These are phyloP conservation scores for Globisporangium camurandrum DNA, from an alignment of 352 stramenopile species.

Conservation along the genomic window DNA sequence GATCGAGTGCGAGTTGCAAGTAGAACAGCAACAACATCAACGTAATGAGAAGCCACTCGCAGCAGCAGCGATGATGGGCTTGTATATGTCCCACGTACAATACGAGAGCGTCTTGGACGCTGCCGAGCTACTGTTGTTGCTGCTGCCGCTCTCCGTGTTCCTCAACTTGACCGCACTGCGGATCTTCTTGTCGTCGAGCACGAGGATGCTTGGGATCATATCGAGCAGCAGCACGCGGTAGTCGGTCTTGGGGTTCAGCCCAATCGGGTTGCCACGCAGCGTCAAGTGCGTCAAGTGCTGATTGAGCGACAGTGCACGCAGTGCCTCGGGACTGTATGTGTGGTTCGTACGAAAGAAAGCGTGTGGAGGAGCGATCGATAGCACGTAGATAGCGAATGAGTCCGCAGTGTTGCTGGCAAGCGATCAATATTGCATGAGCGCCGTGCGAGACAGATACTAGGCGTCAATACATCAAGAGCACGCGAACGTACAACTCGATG, in stretches of 20 bases:
- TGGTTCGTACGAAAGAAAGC: too few species aligned
- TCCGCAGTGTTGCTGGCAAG: too few species aligned
- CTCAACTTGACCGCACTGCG: constrained; percentile 38
- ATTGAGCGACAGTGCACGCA: constrained; percentile 59
- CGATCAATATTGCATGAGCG: too few species aligned
- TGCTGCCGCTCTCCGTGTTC: constrained; percentile 12
- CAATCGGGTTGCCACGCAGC: constrained; percentile 61
- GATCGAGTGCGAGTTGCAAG: neutral
- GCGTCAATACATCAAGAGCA: neutral
- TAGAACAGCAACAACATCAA: neutral
- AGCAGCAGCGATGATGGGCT: too few species aligned
- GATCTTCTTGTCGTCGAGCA: constrained; percentile 76
- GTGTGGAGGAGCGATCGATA: neutral
- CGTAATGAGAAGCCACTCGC: neutral
- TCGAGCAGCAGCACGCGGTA: constrained; percentile 63
- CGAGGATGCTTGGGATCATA: constrained; percentile 64
- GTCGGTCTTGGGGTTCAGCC: constrained; percentile 35
- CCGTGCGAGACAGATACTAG: neutral
- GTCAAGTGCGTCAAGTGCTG: constrained; percentile 59
- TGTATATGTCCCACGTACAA: too few species aligned
- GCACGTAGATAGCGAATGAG: neutral
- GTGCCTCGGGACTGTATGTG: constrained; percentile 48
- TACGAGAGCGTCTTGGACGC: constrained; percentile 67
- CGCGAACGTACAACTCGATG: constrained; percentile 50
- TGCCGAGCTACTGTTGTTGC: neutral